These are phyloP conservation scores for Kwoniella sp. DNA, from an alignment of 768 basidiomycete species.

Conservation along the genomic window DNA sequence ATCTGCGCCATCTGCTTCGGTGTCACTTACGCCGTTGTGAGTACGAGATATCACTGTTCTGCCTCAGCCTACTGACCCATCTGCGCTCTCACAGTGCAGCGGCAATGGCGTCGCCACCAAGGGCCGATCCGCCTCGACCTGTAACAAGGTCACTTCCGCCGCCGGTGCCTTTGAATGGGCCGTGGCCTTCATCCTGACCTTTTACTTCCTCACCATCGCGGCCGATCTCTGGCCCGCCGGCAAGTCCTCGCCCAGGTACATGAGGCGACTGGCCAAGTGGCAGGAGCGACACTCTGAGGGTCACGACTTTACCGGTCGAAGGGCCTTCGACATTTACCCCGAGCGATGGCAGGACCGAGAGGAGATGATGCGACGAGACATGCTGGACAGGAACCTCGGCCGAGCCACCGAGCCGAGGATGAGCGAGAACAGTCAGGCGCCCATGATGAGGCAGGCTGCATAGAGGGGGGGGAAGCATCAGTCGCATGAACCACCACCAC, in stretches of 20 bases:
- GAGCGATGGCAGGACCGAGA: slow-evolving; percentile 39
- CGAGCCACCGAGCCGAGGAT: background rate
- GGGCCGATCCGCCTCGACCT: slow-evolving; percentile 26
- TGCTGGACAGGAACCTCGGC: slow-evolving; percentile 25
- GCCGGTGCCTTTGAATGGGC: slow-evolving; percentile 51
- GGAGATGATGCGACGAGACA: slow-evolving; percentile 23
- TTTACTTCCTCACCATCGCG: slow-evolving; percentile 50
- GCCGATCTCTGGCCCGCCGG: slow-evolving; percentile 52
- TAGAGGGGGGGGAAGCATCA: no score
- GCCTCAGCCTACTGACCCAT: background rate
- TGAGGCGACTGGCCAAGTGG: slow-evolving; percentile 48
- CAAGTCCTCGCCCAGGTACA: slow-evolving; percentile 46
- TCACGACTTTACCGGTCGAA: slow-evolving; percentile 47
- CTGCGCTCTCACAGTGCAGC: slow-evolving; percentile 21
- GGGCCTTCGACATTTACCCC: slow-evolving; percentile 39
- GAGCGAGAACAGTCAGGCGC: slow-evolving; percentile 10
- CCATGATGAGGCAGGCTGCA: slow-evolving; percentile 24
- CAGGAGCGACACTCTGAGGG: slow-evolving; percentile 41
- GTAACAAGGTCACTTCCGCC: slow-evolving; percentile 44
- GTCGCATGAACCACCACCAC: no score
- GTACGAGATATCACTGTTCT: background rate
- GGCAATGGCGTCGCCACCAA: slow-evolving; percentile 19
- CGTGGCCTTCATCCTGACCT: slow-evolving; percentile 45
- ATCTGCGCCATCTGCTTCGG: slow-evolving; percentile 49
- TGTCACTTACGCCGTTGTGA: slow-evolving; percentile 41